Evolutionary conservation across 169 alveolate genomes (phyloP), one percentile per base, ranked within the genome.

Genomic region (Plasmodium inui): DNA sequence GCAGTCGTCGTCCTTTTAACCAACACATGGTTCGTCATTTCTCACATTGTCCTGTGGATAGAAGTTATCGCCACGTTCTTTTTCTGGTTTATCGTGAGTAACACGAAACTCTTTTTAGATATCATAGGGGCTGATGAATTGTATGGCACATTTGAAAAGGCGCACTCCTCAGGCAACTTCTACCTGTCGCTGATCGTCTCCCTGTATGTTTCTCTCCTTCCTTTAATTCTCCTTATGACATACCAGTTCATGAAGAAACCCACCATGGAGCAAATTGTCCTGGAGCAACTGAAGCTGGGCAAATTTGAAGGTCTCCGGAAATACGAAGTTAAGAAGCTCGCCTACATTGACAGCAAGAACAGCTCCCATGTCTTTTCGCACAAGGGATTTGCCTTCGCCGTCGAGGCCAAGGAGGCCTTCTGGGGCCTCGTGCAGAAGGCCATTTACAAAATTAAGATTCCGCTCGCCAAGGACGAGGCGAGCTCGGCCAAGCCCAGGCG

Each of bases 71-170:
- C 89, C 0, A 79, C 93, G 7, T 67, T 96, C 22, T 26, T 93
- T 14, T 94, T 94, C 57, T 94, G 97, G 96, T 74, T 95, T 34
- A 85, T 95, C 22, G 83, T 94, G 73, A 92, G 96, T 57, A 74
- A 92, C 61, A 91, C 90, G 50, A 92, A 91, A 28, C 80, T 95
- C 61, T 94, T 96, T 46, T 85, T 94, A 53, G 92, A 57, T 86
- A 80, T 96, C 39, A 94, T 88, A 26, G 97, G 96, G 28, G 97
- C 97, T 55, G 96, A 94, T 78, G 96, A 93, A 83, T 92, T 96
- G 73, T 92, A 83, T 76, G 97, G 97, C 2, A 96, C 97, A 26
- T 92, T 94, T 80, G 96, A 94, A 78, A 50, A 90, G 30, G 83
- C 93, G 0, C 96, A 94, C 22, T 34, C 94, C 37, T 94, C 96